Percentiles rank a stretch among this genome's conserved stretches.
Conservation (phyloP, 345 rosid genomes). For the Populus nigra region DNA sequence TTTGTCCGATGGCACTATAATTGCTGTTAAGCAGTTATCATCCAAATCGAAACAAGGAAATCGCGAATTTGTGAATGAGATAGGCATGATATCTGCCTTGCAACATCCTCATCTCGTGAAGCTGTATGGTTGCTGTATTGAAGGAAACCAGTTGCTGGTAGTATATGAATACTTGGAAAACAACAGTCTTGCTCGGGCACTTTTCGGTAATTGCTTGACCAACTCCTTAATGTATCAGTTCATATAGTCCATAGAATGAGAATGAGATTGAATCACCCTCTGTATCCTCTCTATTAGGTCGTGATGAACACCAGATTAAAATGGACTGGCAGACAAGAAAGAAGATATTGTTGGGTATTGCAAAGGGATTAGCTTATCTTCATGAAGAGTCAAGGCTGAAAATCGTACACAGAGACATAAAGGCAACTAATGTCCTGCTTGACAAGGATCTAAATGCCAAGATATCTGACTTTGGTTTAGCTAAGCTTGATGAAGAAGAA, state of each 20-base stretch:
- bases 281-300: conserved; percentile 26
- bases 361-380: conserved; percentile 55
- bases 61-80: conserved; percentile 63
- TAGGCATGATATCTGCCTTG: conserved; percentile 70
- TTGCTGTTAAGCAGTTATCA: conserved; percentile 72
- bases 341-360: conserved; percentile 50
- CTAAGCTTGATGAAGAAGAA: conserved; percentile 73
- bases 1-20: conserved; percentile 46
- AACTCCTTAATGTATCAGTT: neutral
- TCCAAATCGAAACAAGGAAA: conserved; percentile 72
- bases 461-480: conserved; percentile 71
- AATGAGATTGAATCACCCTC: neutral
- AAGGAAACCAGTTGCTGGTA: conserved; percentile 60
- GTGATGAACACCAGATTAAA: conserved; percentile 37
- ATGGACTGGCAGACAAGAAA: conserved; percentile 60
- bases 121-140: conserved; percentile 61
- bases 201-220: conserved; percentile 44
- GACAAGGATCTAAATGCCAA: conserved; percentile 59
- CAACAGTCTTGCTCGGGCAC: conserved; percentile 61
- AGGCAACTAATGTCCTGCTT: conserved; percentile 69
- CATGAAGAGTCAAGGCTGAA: conserved; percentile 72
- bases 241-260: neutral
- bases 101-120: conserved; percentile 67
- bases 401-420: conserved; percentile 72
- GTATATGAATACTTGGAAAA: conserved; percentile 66